Evolutionary conservation across 371 early-diverging fungal genomes (phyloP).

Genomic region (Mucor velutinosus): DNA sequence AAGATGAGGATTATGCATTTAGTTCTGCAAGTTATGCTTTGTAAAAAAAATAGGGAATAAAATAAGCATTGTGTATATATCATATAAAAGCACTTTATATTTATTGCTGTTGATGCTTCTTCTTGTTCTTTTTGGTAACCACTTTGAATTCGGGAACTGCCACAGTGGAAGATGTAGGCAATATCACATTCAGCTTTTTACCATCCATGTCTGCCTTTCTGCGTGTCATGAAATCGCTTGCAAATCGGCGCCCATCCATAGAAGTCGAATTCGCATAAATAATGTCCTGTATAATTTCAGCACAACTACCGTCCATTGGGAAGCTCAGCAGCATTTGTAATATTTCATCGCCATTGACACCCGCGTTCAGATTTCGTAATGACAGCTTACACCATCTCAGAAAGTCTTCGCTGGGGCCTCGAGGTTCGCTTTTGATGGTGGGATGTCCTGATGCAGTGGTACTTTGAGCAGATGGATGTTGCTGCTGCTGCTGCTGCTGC

Average conservation of each 20-base stretch:
- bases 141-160: slow-evolving; percentile 11
- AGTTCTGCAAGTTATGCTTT: slow-evolving; percentile 52
- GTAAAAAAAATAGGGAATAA: slow-evolving; percentile 11
- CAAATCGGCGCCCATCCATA: slow-evolving; percentile 73
- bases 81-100: not conserved
- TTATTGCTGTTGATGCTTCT: slow-evolving; percentile 16
- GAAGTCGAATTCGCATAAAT: slow-evolving; percentile 66
- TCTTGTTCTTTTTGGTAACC: slow-evolving; percentile 19
- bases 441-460: not conserved
- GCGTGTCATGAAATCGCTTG: slow-evolving; percentile 69
- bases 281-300: slow-evolving; percentile 72
- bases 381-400: slow-evolving; percentile 67
- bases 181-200: slow-evolving; percentile 16
- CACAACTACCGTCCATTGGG: slow-evolving; percentile 63
- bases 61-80: not conserved
- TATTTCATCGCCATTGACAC: slow-evolving; percentile 67
- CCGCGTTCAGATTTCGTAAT: slow-evolving; percentile 54
- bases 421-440: slow-evolving; percentile 9
- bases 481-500: not conserved
- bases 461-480: not conserved
- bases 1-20: slow-evolving; percentile 42
- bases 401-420: slow-evolving; percentile 66
- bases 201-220: slow-evolving; percentile 65
- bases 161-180: slow-evolving; percentile 9
- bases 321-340: slow-evolving; percentile 71